Evolutionary conservation across 2,329 filamentous ascomycete species (phyloP).

Genomic region (Diaporthe citriasiana): DNA sequence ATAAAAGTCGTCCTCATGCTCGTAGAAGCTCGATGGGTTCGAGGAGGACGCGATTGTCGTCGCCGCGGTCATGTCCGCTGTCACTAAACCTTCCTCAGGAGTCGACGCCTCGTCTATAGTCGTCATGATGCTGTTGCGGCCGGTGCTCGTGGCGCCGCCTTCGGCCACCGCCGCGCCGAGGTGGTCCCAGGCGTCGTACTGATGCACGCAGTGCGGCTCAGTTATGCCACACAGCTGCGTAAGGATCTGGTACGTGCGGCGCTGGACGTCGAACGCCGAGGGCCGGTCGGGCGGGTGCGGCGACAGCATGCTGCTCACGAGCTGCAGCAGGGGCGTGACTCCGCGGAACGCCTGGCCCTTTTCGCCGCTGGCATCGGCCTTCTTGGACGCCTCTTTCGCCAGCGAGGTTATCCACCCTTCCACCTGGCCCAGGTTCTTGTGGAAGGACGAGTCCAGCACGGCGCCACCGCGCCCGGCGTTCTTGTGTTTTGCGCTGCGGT

Average conservation of each 20-base stretch:
- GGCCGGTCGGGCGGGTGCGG: conserved; percentile 67
- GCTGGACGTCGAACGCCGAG: conserved; percentile 65
- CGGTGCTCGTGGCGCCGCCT: not conserved
- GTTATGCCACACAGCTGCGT: conserved; percentile 61
- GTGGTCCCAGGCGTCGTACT: conserved; percentile 55
- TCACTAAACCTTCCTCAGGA: conserved; percentile 6
- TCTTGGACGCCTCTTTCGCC: conserved; percentile 68
- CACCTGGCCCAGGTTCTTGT: conserved; percentile 77
- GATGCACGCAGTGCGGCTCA: conserved; percentile 69
- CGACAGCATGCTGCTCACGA: conserved; percentile 69
- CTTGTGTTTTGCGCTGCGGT: conserved; percentile 76
- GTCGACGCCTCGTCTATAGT: conserved; percentile 27
- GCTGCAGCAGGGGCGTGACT: conserved; percentile 65
- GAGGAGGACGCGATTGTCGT: conserved; percentile 13
- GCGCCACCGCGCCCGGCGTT: conserved; percentile 70
- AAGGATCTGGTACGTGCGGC: conserved; percentile 66
- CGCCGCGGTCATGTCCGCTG: not conserved
- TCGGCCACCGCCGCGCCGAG: conserved; percentile 43
- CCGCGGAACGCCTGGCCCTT: conserved; percentile 60
- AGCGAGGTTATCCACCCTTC: conserved; percentile 76
- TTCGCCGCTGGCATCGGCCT: conserved; percentile 57
- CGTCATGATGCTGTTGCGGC: conserved; percentile 27
- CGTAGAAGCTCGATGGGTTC: conserved; percentile 15
- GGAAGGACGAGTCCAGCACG: conserved; percentile 78
- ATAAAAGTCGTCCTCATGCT: not conserved